A percentile compares a stretch with the other conserved stretches of the same genome.
Evolutionary conservation across 2,329 filamentous ascomycete genomes (phyloP).

Genomic region (Macrophomina phaseolina): DNA sequence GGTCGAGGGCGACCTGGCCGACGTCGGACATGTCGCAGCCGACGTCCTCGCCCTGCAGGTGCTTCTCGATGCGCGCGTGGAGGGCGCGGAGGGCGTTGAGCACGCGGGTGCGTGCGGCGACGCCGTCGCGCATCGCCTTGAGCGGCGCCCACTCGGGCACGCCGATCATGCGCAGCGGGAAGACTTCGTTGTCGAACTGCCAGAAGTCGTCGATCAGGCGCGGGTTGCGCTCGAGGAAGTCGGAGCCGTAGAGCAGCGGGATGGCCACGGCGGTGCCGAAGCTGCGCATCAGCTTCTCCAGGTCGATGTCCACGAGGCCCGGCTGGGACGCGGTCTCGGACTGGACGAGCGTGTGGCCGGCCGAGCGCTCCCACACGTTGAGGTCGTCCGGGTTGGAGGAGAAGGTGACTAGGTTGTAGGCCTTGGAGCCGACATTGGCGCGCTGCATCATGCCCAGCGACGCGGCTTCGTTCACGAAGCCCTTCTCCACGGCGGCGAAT

Average conservation of each 20-base stretch:
- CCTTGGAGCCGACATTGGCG: not conserved
- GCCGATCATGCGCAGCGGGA: conserved; percentile 55
- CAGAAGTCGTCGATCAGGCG: conserved; percentile 59
- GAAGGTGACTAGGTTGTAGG: conserved; percentile 7
- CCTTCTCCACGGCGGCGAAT: conserved; percentile 15
- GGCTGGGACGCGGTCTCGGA: not conserved
- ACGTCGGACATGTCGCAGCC: conserved; percentile 45
- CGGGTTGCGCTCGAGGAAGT: conserved; percentile 60
- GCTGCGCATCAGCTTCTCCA: conserved; percentile 26
- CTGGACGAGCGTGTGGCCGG: conserved; percentile 1
- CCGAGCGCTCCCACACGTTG: conserved; percentile 11
- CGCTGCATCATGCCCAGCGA: not conserved
- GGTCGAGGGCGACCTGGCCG: conserved; percentile 40
- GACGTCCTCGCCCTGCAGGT: conserved; percentile 38
- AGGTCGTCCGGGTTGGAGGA: not conserved
- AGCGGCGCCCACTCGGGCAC: conserved; percentile 59
- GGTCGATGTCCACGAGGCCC: conserved; percentile 14
- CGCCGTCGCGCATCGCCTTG: conserved; percentile 54
- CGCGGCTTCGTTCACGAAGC: conserved; percentile 10
- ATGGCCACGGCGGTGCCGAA: conserved; percentile 29
- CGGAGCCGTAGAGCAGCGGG: conserved; percentile 45
- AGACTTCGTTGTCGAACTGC: conserved; percentile 57
- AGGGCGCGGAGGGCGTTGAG: conserved; percentile 37
- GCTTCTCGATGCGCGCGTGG: conserved; percentile 35
- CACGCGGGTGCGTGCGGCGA: conserved; percentile 44